These are phyloP conservation scores for Sugiyamaella sp. DNA, from an alignment of 1,139 yeast species.

Conservation along the genomic window DNA sequence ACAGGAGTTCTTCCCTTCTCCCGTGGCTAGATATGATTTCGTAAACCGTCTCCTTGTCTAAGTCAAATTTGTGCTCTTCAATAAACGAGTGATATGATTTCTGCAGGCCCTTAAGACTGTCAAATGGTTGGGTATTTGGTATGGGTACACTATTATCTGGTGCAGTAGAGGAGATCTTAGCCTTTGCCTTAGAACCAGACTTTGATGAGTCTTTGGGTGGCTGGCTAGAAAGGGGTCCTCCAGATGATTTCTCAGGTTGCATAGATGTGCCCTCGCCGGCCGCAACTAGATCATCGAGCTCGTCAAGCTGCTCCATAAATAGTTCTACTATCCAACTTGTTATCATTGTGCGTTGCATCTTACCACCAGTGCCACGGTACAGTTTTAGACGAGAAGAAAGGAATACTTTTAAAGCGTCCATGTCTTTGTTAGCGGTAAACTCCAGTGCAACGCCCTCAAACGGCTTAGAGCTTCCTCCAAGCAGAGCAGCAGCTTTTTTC, in stretches of 20 bases:
- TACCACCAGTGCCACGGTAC: constrained; percentile 11
- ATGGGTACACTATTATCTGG: neutral
- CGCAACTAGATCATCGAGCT: constrained; percentile 48
- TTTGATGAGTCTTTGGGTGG: neutral
- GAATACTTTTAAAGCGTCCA: constrained; percentile 58
- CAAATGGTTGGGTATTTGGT: constrained; percentile 21
- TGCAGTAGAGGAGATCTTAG: neutral
- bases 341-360: constrained; percentile 61
- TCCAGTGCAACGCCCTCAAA: constrained; percentile 71
- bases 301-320: constrained; percentile 54
- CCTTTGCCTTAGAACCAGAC: constrained; percentile 17
- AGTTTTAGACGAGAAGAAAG: constrained; percentile 54
- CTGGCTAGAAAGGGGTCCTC: neutral
- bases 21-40: constrained; percentile 72
- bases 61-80: constrained; percentile 48
- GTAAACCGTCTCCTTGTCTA: constrained; percentile 70
- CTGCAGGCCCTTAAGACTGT: constrained; percentile 30
- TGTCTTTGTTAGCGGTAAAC: constrained; percentile 53
- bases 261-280: constrained; percentile 27
- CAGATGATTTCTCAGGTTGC: neutral
- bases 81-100: constrained; percentile 57
- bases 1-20: constrained; percentile 62
- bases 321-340: constrained; percentile 84
- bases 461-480: constrained; percentile 67
- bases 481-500: constrained; percentile 59